Conservation (phyloP, 495 filamentous ascomycete species). For the Chaetomium cochliodes region DNA sequence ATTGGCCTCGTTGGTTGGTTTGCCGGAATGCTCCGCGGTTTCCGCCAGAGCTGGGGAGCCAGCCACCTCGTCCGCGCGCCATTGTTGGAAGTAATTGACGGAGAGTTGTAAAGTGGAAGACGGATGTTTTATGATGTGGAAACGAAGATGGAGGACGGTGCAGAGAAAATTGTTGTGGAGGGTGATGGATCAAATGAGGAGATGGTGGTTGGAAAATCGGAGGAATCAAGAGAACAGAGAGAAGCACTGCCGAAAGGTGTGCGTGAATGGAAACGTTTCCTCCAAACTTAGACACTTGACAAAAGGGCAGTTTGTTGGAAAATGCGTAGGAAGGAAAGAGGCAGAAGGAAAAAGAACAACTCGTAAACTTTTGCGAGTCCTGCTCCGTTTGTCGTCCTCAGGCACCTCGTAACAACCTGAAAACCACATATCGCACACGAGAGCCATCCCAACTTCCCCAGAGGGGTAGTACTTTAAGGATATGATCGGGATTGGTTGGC, state of each 20-base stretch:
- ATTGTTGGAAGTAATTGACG: background rate
- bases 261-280: background rate
- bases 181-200: background rate
- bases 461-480: too few relatives aligned
- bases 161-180: background rate
- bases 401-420: background rate
- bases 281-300: background rate
- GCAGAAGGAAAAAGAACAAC: too few relatives aligned
- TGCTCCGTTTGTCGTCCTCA: background rate
- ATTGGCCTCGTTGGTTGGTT: too few relatives aligned
- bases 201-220: background rate
- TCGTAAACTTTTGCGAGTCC: background rate
- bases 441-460: background rate
- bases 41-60: background rate
- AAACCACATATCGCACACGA: too few relatives aligned
- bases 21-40: background rate
- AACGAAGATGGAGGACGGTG: background rate
- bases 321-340: background rate
- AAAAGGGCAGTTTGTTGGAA: background rate
- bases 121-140: background rate
- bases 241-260: background rate
- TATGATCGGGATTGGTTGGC: background rate
- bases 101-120: background rate
- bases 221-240: background rate
- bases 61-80: constrained; percentile 2